These are phyloP conservation scores for Herpomyces periplanetae DNA, from an alignment of 2,329 filamentous ascomycete species.

Conservation along the genomic window DNA sequence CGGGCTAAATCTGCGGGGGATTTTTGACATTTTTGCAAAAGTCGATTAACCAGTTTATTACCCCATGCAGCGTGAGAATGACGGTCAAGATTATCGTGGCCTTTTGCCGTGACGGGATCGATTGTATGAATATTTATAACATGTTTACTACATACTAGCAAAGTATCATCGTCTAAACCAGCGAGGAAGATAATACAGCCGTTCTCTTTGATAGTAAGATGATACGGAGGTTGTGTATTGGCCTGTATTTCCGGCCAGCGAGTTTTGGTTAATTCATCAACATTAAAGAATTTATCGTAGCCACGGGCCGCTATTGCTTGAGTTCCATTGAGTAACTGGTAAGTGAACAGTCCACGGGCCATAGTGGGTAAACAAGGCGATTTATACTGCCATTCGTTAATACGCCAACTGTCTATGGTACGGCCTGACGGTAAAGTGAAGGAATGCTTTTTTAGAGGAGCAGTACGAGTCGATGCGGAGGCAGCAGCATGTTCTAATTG, in stretches of 20 bases:
- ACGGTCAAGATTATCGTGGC: conserved; percentile 22
- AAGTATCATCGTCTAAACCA: conserved; percentile 47
- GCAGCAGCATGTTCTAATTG: too few relatives aligned
- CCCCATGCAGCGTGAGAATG: conserved; percentile 62
- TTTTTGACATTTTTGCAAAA: conserved; percentile 36
- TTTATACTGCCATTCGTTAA: conserved; percentile 91
- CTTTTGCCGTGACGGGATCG: conserved; percentile 72
- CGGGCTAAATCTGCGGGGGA: conserved; percentile 35
- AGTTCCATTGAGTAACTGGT: conserved; percentile 18
- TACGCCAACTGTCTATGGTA: conserved; percentile 54
- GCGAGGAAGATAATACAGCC: conserved; percentile 97
- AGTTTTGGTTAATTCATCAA: conserved; percentile 39
- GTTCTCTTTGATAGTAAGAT: conserved; percentile 87
- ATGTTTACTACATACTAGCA: conserved; percentile 95
- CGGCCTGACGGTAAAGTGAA: conserved; percentile 26
- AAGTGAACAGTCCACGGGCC: conserved; percentile 76
- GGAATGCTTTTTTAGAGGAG: conserved; percentile 47
- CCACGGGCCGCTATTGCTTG: conserved; percentile 51
- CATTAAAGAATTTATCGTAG: conserved; percentile 98
- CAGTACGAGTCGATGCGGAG: too few relatives aligned
- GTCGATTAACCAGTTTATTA: conserved; percentile 38
- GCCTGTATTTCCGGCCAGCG: conserved; percentile 38
- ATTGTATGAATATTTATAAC: too few relatives aligned
- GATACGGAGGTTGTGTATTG: conserved; percentile 51
- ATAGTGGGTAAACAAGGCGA: conserved; percentile 49